Evolutionary conservation across 139 green algal species (phyloP).

Genomic region (Diplosphaera chodatii): DNA sequence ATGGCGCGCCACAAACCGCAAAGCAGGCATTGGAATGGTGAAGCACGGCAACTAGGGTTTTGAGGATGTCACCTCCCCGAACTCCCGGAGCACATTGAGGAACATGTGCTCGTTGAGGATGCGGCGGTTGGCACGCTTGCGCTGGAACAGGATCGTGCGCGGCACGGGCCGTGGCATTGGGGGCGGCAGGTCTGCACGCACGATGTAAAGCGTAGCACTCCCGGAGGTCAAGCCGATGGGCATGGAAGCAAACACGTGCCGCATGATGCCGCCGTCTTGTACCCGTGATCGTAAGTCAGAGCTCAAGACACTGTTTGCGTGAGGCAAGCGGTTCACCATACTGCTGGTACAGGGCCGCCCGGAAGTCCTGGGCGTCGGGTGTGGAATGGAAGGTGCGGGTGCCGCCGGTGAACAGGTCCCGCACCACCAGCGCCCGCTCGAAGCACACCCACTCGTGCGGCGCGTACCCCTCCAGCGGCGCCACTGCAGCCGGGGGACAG

Average conservation of each 20-base stretch:
- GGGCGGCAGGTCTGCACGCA: slow-evolving; percentile 24
- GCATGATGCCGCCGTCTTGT: no score
- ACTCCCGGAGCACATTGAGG: slow-evolving; percentile 55
- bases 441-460: slow-evolving; percentile 62
- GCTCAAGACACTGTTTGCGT: no score
- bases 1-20: no score
- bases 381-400: slow-evolving; percentile 51
- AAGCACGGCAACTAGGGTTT: no score
- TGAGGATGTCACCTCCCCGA: slow-evolving; percentile 40
- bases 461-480: slow-evolving; percentile 52
- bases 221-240: no score
- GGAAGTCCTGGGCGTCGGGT: slow-evolving; percentile 56
- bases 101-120: slow-evolving; percentile 72
- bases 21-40: no score
- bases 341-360: slow-evolving; percentile 50
- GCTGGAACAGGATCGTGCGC: slow-evolving; percentile 73
- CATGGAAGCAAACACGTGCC: no score
- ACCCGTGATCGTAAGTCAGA: no score
- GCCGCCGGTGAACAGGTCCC: slow-evolving; percentile 68
- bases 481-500: slow-evolving; percentile 25
- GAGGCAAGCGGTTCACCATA: slow-evolving; percentile 38
- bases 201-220: no score
- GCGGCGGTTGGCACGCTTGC: slow-evolving; percentile 75
- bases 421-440: slow-evolving; percentile 69
- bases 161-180: slow-evolving; percentile 10